Conservation (phyloP, 257 asterid genomes). For the Penstemon newberryi region DNA sequence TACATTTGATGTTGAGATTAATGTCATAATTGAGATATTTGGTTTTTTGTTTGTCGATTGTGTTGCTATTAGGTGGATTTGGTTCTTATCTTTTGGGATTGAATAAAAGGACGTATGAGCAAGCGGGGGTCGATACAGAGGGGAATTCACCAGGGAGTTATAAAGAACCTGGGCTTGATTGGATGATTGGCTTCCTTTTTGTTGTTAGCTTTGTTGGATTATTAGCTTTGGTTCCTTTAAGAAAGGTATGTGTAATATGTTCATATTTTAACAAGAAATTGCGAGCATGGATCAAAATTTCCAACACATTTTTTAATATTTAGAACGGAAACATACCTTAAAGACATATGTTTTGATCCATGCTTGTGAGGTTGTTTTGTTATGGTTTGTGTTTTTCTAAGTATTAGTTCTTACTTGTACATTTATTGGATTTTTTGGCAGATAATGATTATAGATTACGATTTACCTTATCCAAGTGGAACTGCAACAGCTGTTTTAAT, state of each 20-base stretch:
- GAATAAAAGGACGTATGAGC: slow-evolving; percentile 55
- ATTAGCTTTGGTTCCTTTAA: slow-evolving; percentile 66
- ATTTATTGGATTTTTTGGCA: slow-evolving; percentile 19
- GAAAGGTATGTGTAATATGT: slow-evolving; percentile 46
- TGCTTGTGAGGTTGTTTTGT: neutral
- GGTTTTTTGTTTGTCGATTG: neutral
- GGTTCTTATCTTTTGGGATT: slow-evolving; percentile 65
- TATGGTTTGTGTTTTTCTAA: neutral
- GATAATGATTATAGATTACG: slow-evolving; percentile 65
- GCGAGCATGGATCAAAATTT: too few relatives aligned
- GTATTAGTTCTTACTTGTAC: slow-evolving; percentile 1
- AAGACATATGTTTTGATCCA: too few relatives aligned
- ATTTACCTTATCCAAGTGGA: slow-evolving; percentile 65
- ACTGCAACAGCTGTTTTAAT: slow-evolving; percentile 77
- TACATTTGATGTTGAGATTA: too few relatives aligned
- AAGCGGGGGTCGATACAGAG: slow-evolving; percentile 55
- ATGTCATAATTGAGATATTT: neutral
- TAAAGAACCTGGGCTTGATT: slow-evolving; percentile 58
- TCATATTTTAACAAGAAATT: neutral
- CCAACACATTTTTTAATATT: too few relatives aligned
- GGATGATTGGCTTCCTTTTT: slow-evolving; percentile 77
- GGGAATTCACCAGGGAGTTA: slow-evolving; percentile 57
- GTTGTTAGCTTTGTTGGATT: slow-evolving; percentile 65
- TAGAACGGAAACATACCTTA: too few relatives aligned
- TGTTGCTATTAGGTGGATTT: slow-evolving; percentile 55